These are phyloP conservation scores for Fusarium tanahbumbuense DNA, from an alignment of 2,329 filamentous ascomycete genomes.

Conservation along the genomic window DNA sequence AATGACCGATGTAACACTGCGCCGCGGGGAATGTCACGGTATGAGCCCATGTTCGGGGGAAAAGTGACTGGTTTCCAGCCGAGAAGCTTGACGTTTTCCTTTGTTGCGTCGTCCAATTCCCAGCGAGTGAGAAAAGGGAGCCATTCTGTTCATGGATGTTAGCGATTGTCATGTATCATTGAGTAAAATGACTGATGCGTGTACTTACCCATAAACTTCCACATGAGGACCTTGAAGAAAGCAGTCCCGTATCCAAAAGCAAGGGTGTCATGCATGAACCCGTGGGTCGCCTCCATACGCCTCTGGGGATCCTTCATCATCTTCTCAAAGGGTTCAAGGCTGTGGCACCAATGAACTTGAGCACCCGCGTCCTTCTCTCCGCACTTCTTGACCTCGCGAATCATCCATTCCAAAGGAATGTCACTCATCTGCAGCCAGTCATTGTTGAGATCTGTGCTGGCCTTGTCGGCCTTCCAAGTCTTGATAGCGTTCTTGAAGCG, in stretches of 20 bases:
- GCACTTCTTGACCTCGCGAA: constrained; percentile 59
- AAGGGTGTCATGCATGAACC: constrained; percentile 55
- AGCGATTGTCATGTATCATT: background rate
- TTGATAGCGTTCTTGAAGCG: constrained; percentile 53
- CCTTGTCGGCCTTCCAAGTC: constrained; percentile 49
- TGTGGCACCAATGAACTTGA: constrained; percentile 52
- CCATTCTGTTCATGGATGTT: constrained; percentile 47
- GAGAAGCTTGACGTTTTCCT: constrained; percentile 29
- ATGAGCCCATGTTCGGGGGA: constrained; percentile 52
- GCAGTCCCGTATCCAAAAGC: constrained; percentile 52
- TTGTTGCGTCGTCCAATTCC: constrained; percentile 48
- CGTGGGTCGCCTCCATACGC: constrained; percentile 48
- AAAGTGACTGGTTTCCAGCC: constrained; percentile 48
- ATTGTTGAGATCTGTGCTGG: constrained; percentile 47
- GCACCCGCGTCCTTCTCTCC: constrained; percentile 48
- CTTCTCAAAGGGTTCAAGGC: constrained; percentile 49
- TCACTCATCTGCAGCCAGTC: constrained; percentile 61
- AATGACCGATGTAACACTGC: constrained; percentile 55
- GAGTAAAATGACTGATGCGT: background rate
- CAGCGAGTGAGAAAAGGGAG: constrained; percentile 56
- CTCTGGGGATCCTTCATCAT: constrained; percentile 47
- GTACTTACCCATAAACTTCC: constrained; percentile 57
- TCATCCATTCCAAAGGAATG: constrained; percentile 65
- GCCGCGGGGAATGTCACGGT: constrained; percentile 55
- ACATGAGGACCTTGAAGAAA: constrained; percentile 55